Conservation (phyloP, 495 filamentous ascomycete species). For the Penicillium nucicola region DNA sequence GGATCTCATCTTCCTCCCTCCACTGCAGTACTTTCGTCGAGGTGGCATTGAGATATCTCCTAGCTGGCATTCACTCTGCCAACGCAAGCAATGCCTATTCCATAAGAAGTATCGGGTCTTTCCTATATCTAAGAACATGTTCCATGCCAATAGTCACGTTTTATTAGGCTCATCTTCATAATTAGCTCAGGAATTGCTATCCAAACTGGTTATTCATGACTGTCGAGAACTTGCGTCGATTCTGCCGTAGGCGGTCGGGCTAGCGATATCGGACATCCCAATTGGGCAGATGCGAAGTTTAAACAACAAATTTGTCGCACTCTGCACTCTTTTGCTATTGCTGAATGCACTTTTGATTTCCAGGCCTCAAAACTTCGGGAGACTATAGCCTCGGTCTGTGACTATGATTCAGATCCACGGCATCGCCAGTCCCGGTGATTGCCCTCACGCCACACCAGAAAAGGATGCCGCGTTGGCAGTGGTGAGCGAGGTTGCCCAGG, state of each 20-base stretch:
- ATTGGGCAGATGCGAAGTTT: slow-evolving; percentile 15
- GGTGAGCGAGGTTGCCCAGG: slow-evolving; percentile 48
- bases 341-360: neutral
- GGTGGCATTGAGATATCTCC: too few relatives aligned
- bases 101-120: too few relatives aligned
- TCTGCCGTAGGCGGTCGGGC: slow-evolving; percentile 6
- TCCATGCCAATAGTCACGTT: too few relatives aligned
- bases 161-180: too few relatives aligned
- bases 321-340: neutral
- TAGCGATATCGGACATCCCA: slow-evolving; percentile 18
- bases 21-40: too few relatives aligned
- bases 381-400: too few relatives aligned
- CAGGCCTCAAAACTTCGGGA: neutral
- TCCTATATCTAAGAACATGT: too few relatives aligned
- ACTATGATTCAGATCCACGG: slow-evolving; percentile 23
- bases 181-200: too few relatives aligned
- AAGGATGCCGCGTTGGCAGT: slow-evolving; percentile 47
- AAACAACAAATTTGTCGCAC: slow-evolving; percentile 11
- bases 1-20: too few relatives aligned
- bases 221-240: neutral
- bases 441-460: slow-evolving; percentile 20
- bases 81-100: too few relatives aligned
- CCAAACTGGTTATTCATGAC: neutral
- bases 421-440: slow-evolving; percentile 8
- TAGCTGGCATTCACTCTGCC: too few relatives aligned